Evolutionary conservation across 768 basidiomycete genomes (phyloP).

Genomic region (Ramaria rubella): DNA sequence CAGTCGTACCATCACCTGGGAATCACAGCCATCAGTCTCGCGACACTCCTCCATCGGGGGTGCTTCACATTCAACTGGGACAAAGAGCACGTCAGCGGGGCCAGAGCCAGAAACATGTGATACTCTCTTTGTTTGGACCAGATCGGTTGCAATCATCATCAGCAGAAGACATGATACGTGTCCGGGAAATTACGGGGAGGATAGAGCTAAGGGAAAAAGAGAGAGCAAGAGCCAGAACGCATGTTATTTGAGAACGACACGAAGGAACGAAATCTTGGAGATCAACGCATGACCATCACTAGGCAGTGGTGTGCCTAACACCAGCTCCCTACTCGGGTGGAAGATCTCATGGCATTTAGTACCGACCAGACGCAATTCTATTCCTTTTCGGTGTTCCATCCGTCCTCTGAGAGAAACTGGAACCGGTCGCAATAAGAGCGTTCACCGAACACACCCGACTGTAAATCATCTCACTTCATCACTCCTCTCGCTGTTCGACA

Average conservation of each 20-base stretch:
- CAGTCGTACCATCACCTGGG: slow-evolving; percentile 25
- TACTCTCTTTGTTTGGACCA: slow-evolving; percentile 1
- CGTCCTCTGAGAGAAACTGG: no score
- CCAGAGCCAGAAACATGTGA: slow-evolving; percentile 24
- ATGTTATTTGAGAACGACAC: background rate
- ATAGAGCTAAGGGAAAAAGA: background rate
- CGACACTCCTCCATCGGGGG: no score
- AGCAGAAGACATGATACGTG: slow-evolving; percentile 10
- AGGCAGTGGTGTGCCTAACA: background rate
- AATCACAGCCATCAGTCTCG: slow-evolving; percentile 44
- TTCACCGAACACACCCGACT: no score
- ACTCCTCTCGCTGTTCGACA: no score
- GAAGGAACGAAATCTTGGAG: background rate
- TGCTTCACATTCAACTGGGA: no score
- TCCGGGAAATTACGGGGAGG: background rate
- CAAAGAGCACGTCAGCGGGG: slow-evolving; percentile 11
- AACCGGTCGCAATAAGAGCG: no score
- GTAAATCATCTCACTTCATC: no score
- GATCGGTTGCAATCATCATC: slow-evolving; percentile 15
- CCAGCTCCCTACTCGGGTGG: background rate
- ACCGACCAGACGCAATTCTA: background rate
- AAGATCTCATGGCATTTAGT: background rate
- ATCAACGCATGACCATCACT: background rate
- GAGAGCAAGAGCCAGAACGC: background rate
- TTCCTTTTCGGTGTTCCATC: no score